Evolutionary conservation across 2,329 filamentous ascomycete species (phyloP).

Genomic region (Alternaria angustiovoidea): DNA sequence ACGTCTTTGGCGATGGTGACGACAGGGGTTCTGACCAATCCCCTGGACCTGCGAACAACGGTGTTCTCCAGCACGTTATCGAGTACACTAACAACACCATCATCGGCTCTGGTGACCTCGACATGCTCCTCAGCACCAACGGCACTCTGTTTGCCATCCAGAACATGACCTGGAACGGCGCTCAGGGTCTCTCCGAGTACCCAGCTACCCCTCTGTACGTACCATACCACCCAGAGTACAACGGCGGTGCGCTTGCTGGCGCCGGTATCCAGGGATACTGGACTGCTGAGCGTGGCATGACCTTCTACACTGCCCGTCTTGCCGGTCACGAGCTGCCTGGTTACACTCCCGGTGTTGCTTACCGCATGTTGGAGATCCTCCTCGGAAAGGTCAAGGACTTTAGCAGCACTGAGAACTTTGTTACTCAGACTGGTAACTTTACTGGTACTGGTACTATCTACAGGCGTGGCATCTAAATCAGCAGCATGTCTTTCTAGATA

Average conservation of each 20-base stretch:
- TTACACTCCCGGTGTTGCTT: conserved; percentile 54
- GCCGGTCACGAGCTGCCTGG: conserved; percentile 56
- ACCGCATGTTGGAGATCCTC: conserved; percentile 54
- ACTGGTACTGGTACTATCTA: conserved; percentile 43
- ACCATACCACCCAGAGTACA: conserved; percentile 56
- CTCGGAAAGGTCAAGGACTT: conserved; percentile 52
- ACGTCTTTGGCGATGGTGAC: conserved; percentile 53
- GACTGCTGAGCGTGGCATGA: conserved; percentile 55
- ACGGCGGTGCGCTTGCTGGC: conserved; percentile 51
- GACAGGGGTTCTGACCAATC: conserved; percentile 44
- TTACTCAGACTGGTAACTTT: conserved; percentile 46
- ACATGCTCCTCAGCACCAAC: conserved; percentile 60
- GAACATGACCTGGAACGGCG: conserved; percentile 63
- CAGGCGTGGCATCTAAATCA: conserved; percentile 11
- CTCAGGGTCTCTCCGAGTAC: conserved; percentile 56
- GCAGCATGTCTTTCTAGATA: neutral
- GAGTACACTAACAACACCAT: conserved; percentile 62
- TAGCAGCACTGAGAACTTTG: conserved; percentile 45
- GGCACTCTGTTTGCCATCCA: conserved; percentile 62
- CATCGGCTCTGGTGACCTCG: conserved; percentile 59
- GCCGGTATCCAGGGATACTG: conserved; percentile 54
- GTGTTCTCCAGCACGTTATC: conserved; percentile 58
- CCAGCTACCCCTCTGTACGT: conserved; percentile 54
- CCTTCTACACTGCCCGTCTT: conserved; percentile 54
- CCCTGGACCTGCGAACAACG: conserved; percentile 50